A percentile compares a stretch with the other conserved stretches of the same genome.
These are phyloP conservation scores for Colletotrichum orbiculare DNA, from an alignment of 2,329 filamentous ascomycete species.

Conservation along the genomic window DNA sequence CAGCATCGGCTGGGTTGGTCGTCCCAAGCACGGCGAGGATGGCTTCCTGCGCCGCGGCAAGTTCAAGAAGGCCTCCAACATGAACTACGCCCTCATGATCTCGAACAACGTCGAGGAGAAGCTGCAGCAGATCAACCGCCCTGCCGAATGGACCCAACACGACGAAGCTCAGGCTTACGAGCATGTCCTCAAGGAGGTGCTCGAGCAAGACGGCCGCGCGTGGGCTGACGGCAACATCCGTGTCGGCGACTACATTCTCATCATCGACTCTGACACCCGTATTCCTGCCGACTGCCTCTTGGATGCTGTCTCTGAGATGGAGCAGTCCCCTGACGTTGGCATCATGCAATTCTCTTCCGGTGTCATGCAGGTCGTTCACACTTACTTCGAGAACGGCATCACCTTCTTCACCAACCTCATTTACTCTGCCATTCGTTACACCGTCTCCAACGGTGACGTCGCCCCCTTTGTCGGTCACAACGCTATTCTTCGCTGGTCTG, in stretches of 20 bases:
- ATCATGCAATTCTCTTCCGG: constrained; percentile 83
- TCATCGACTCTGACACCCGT: constrained; percentile 84
- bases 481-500: constrained; percentile 79
- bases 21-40: constrained; percentile 71
- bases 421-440: constrained; percentile 81
- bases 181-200: constrained; percentile 70
- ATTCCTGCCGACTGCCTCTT: constrained; percentile 82
- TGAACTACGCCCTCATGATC: constrained; percentile 77
- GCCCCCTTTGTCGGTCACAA: constrained; percentile 87
- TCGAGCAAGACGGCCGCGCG: constrained; percentile 75
- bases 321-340: constrained; percentile 80
- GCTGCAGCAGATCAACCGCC: constrained; percentile 66
- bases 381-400: constrained; percentile 78
- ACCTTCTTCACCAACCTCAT: constrained; percentile 80
- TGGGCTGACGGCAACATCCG: constrained; percentile 90
- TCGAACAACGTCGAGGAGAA: constrained; percentile 78
- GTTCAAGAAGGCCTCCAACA: constrained; percentile 79
- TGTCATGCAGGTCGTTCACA: constrained; percentile 82
- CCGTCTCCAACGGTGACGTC: constrained; percentile 81
- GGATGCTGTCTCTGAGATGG: constrained; percentile 85
- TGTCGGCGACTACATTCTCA: constrained; percentile 83
- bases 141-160: constrained; percentile 72
- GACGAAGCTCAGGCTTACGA: constrained; percentile 77
- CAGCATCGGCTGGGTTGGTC: constrained; percentile 76
- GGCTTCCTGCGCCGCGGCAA: constrained; percentile 73